Conservation (phyloP, 768 basidiomycete species). For the Termitomyces sp. region DNA sequence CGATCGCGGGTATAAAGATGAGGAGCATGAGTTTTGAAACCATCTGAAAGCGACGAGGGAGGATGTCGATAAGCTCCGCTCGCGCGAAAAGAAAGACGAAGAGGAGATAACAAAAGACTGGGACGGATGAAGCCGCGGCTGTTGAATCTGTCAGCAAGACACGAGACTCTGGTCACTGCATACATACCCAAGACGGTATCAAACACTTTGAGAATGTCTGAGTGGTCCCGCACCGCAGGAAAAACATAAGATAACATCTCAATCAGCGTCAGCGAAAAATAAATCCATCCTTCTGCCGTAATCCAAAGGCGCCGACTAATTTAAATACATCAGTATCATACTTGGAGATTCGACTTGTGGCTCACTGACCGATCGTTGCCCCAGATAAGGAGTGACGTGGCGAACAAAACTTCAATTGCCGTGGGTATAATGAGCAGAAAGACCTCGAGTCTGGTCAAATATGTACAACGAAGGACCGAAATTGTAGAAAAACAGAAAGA, state of each 20-base stretch:
- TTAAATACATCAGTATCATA: not conserved
- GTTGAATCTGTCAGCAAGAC: conserved; percentile 10
- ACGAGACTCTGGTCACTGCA: not conserved
- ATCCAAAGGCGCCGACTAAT: conserved; percentile 55
- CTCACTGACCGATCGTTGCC: conserved; percentile 43
- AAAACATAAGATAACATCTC: conserved; percentile 58
- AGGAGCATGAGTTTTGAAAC: conserved; percentile 43
- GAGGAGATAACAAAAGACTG: conserved; percentile 58
- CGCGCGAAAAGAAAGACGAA: conserved; percentile 60
- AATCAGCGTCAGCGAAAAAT: conserved; percentile 54
- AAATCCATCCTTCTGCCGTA: conserved; percentile 56
- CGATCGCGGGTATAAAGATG: conserved; percentile 51
- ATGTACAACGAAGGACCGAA: conserved; percentile 67
- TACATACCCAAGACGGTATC: conserved; percentile 61
- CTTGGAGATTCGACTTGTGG: not conserved
- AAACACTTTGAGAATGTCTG: conserved; percentile 43
- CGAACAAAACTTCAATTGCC: conserved; percentile 58
- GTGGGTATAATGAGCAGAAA: conserved; percentile 58
- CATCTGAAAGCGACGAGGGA: conserved; percentile 47
- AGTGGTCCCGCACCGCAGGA: conserved; percentile 42
- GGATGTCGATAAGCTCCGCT: conserved; percentile 43
- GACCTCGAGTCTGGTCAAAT: conserved; percentile 43
- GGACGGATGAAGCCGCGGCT: conserved; percentile 60
- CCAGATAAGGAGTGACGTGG: conserved; percentile 47
- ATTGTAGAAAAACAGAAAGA: conserved; percentile 67